These are phyloP conservation scores for Stemphylium beticola DNA, from an alignment of 2,329 filamentous ascomycete genomes.

Conservation along the genomic window DNA sequence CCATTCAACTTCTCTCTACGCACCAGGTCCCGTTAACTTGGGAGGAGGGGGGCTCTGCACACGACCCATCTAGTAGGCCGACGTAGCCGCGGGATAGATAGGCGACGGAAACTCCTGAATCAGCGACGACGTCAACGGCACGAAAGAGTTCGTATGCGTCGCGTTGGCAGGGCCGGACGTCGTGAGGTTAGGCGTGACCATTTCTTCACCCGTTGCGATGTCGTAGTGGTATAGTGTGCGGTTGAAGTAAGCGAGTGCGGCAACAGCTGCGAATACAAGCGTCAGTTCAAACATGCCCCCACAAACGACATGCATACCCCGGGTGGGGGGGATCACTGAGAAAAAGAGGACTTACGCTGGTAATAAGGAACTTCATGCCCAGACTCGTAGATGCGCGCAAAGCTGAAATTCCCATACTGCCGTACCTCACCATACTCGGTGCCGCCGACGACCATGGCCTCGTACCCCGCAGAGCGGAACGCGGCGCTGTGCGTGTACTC, in stretches of 20 bases:
- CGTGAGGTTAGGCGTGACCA: conserved; percentile 43
- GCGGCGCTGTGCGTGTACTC: conserved; percentile 46
- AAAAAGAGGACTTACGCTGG: conserved; percentile 47
- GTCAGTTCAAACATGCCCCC: too few relatives aligned
- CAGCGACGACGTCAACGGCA: conserved; percentile 36
- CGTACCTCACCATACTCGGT: conserved; percentile 50
- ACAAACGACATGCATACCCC: too few relatives aligned
- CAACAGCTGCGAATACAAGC: conserved; percentile 21
- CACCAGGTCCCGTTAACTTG: too few relatives aligned
- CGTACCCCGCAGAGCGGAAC: conserved; percentile 37
- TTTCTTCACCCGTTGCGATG: conserved; percentile 44
- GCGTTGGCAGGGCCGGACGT: conserved; percentile 44
- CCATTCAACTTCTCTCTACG: too few relatives aligned
- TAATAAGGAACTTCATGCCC: conserved; percentile 53
- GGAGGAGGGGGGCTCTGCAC: too few relatives aligned
- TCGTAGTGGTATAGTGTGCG: conserved; percentile 46
- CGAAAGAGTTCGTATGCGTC: conserved; percentile 50
- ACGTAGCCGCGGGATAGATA: conserved; percentile 21
- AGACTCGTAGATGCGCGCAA: conserved; percentile 48
- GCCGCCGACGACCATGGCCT: conserved; percentile 46
- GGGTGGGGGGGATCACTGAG: too few relatives aligned
- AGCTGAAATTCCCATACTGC: conserved; percentile 51
- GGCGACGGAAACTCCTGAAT: conserved; percentile 15
- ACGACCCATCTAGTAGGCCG: conserved; percentile 10
- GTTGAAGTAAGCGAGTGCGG: conserved; percentile 47